Conservation (phyloP, 768 basidiomycete genomes). For the Roridomyces roridus region DNA sequence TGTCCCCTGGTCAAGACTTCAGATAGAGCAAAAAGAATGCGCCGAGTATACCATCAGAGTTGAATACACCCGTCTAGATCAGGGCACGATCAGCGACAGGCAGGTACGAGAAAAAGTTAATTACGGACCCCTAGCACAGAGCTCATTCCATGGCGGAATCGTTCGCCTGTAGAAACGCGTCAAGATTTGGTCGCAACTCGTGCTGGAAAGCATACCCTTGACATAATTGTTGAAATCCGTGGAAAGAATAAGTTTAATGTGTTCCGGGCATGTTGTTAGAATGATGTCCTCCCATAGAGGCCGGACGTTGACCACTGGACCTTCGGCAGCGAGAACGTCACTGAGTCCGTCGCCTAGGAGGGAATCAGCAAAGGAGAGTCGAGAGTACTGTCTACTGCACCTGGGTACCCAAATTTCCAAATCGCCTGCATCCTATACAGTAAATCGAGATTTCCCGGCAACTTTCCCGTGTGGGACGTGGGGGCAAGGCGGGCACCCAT, state of each 20-base stretch:
- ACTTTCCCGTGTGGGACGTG: constrained; percentile 38
- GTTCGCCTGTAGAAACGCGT: constrained; percentile 38
- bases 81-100: neutral
- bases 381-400: constrained; percentile 40
- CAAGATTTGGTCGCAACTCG: no score
- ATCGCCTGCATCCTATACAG: constrained; percentile 10
- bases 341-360: constrained; percentile 49
- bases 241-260: constrained; percentile 62
- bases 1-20: constrained; percentile 37
- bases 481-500: constrained; percentile 55
- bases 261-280: constrained; percentile 57
- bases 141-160: constrained; percentile 49
- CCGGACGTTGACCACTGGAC: constrained; percentile 52
- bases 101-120: neutral
- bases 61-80: constrained; percentile 61
- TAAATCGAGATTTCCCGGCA: constrained; percentile 18
- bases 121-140: constrained; percentile 53
- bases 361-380: neutral
- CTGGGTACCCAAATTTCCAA: constrained; percentile 62
- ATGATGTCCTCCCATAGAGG: constrained; percentile 52
- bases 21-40: no score
- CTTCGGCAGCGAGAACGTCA: constrained; percentile 39
- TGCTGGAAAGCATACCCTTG: constrained; percentile 47
- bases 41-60: constrained; percentile 55
- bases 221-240: constrained; percentile 65